Evolutionary conservation across 2,329 filamentous ascomycete genomes (phyloP).

Genomic region (Fusarium succisae): DNA sequence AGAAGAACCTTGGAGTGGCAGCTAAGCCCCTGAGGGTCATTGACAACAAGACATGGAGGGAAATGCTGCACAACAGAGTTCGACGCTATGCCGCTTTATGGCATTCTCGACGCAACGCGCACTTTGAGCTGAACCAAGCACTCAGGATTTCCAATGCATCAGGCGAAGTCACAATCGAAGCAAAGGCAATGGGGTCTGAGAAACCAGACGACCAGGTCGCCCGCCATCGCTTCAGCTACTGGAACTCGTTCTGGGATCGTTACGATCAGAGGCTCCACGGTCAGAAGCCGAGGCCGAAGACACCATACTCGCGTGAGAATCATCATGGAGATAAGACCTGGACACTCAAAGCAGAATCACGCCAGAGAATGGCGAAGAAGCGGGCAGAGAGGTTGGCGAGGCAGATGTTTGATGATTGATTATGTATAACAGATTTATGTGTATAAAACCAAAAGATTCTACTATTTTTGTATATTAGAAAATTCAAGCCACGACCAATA

Average conservation of each 20-base stretch:
- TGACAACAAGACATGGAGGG: constrained; percentile 30
- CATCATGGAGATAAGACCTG: not conserved
- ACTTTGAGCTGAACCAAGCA: not conserved
- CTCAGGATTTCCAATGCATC: not conserved
- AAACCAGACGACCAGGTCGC: constrained; percentile 26
- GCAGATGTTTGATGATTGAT: constrained; percentile 17
- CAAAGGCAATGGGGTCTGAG: not conserved
- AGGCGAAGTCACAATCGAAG: constrained; percentile 5
- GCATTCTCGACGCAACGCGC: constrained; percentile 31
- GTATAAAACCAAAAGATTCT: constrained; percentile 15
- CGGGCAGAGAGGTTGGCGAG: not conserved
- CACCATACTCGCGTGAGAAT: not conserved
- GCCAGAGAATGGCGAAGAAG: not conserved
- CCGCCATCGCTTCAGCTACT: constrained; percentile 33
- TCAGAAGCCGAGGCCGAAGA: not conserved
- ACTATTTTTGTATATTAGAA: constrained; percentile 19
- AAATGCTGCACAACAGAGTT: constrained; percentile 33
- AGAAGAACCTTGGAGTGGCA: constrained; percentile 24
- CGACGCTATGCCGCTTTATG: constrained; percentile 31
- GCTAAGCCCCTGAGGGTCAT: not conserved
- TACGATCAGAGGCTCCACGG: constrained; percentile 37
- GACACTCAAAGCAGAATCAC: not conserved
- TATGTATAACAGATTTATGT: constrained; percentile 15
- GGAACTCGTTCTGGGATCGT: constrained; percentile 40
- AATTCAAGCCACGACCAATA: not conserved